Base-by-base conservation (phyloP, 2,329 filamentous ascomycete species). In the Zasmidium angulare region DNA sequence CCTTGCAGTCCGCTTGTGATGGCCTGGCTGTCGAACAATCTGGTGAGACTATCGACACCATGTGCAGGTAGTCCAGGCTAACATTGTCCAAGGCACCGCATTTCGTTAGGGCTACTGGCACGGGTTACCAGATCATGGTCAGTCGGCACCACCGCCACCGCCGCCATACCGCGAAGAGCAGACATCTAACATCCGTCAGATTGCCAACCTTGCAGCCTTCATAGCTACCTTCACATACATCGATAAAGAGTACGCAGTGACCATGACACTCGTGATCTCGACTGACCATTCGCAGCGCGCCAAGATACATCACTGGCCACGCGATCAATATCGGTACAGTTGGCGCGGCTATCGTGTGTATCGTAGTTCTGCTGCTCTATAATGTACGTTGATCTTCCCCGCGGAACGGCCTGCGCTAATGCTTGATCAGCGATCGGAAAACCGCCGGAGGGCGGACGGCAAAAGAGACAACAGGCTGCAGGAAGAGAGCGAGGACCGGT, bases 201-300 rank as follows among this genome's bases (percentile, higher is more conserved):
- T 78, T 36, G 74, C 74, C 10, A 78, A 78, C 54, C 74, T 72
- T 59, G 72, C 73, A 2, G 76, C 77, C 7, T 79, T 80, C 52
- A 71, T 78, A 9, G 77, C 75, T 1, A 76, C 78, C 0, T 79
- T 78, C 55, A 77, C 76, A 23, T 79, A 79, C 60, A 69, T 81
- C 3, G 63, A 68, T 12, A 66, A 71, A 58, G 77, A 79, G 55
- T 57, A 52, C 12, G 49, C n/a, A 22, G n/a, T n/a, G n/a, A n/a
- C 26, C 29, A 22, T 20, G 12, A 29, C 6, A 12, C 23, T 6
- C 6, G 10, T 17, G 19, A 9, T 22, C 17, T 2, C 21, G 19
- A 26, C 55, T 52, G 24, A 57, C 40, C 6, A 23, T 21, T 3
- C 1, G 9, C 17, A 57, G 55, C 67, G 74, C 73, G 68, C 75